Evolutionary conservation across 1,284 basidiomycete genomes (phyloP).

Genomic region (Leccinum pachyderme): DNA sequence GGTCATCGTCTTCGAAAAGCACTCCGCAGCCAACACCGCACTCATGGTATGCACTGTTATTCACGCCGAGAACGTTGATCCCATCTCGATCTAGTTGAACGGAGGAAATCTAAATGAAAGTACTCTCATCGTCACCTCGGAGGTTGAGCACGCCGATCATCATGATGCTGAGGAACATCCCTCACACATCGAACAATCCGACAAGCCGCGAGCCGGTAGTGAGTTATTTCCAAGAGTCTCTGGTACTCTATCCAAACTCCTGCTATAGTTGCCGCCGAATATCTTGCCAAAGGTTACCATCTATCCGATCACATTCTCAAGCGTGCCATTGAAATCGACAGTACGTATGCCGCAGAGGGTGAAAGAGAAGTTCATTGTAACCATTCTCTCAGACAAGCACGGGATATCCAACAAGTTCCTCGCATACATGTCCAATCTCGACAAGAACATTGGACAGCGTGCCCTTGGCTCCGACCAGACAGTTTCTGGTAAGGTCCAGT

Average conservation of each 20-base stretch:
- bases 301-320: slow-evolving; percentile 79
- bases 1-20: slow-evolving; percentile 70
- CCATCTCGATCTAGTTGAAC: slow-evolving; percentile 50
- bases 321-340: slow-evolving; percentile 85
- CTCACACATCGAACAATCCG: slow-evolving; percentile 63
- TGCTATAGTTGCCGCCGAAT: slow-evolving; percentile 77
- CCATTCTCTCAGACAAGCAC: slow-evolving; percentile 57
- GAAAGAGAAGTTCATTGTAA: neutral
- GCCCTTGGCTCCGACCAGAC: slow-evolving; percentile 74
- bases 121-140: slow-evolving; percentile 62
- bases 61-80: neutral
- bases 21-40: slow-evolving; percentile 76
- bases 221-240: slow-evolving; percentile 23
- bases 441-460: slow-evolving; percentile 65
- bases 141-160: slow-evolving; percentile 53
- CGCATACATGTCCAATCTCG: slow-evolving; percentile 69
- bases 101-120: slow-evolving; percentile 68
- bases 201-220: slow-evolving; percentile 83
- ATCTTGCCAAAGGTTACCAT: slow-evolving; percentile 82
- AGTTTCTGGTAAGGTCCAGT: slow-evolving; percentile 69
- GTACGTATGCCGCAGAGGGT: slow-evolving; percentile 40
- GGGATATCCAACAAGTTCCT: slow-evolving; percentile 88
- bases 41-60: slow-evolving; percentile 51
- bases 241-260: neutral
- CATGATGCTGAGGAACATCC: slow-evolving; percentile 45